These are phyloP conservation scores for Sphaerostilbella broomeana DNA, from an alignment of 2,329 filamentous ascomycete genomes.

Conservation along the genomic window DNA sequence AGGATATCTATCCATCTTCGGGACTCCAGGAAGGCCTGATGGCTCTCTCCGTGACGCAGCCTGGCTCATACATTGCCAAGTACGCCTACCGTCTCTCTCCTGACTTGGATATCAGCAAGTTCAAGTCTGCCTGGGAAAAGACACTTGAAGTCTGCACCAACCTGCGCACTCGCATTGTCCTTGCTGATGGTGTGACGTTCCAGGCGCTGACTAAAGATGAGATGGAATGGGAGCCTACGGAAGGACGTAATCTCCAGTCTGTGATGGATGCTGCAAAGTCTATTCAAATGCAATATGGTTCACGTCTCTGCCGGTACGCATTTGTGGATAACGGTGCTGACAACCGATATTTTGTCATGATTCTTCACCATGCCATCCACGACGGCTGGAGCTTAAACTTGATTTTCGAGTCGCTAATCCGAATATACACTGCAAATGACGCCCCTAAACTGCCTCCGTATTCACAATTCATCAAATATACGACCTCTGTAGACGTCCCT, in stretches of 20 bases:
- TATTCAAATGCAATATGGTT: constrained; percentile 7
- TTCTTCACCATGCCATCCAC: constrained; percentile 23
- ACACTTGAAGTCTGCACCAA: constrained; percentile 1
- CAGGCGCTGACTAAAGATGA: constrained; percentile 15
- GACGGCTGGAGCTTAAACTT: constrained; percentile 23
- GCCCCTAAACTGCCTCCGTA: background rate
- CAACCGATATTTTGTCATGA: constrained; percentile 17
- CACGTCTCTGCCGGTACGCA: constrained; percentile 4
- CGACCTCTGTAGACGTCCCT: constrained; percentile 3
- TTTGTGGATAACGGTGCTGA: background rate
- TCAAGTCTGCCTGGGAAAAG: constrained; percentile 24
- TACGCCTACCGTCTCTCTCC: constrained; percentile 26
- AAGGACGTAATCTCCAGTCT: background rate
- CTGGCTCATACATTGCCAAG: constrained; percentile 17
- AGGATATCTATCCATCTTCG: constrained; percentile 28
- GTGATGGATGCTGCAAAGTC: background rate
- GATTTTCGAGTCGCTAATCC: constrained; percentile 13
- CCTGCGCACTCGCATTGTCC: constrained; percentile 11
- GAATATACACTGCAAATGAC: constrained; percentile 4
- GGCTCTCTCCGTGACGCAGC: constrained; percentile 24
- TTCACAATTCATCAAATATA: constrained; percentile 7
- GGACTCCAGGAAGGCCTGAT: constrained; percentile 33
- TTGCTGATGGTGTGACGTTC: constrained; percentile 8
- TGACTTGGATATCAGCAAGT: constrained; percentile 18
- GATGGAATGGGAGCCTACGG: constrained; percentile 1